A percentile compares a stretch with the other conserved stretches of the same genome.
phyloP scores from a whole-genome alignment of 192 early-diverging fungal genomes.

The Coemansia brasiliensis region DNA sequence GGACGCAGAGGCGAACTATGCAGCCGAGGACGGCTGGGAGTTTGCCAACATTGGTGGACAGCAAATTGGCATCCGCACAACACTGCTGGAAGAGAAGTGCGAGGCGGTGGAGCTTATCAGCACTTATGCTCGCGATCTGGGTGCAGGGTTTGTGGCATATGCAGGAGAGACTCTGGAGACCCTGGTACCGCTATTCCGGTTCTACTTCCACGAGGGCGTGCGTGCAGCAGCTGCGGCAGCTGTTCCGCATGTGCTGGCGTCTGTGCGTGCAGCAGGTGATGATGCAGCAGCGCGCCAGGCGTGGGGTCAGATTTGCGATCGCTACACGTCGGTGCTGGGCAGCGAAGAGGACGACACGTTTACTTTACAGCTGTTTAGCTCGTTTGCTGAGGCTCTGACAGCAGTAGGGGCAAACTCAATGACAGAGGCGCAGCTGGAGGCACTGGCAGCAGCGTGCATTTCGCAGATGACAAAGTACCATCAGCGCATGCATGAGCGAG shows the following conservation, averaged over 20 bases:
- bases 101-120: conserved; percentile 97
- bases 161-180: conserved; percentile 81
- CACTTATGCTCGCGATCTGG: conserved; percentile 91
- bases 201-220: conserved; percentile 98
- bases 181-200: conserved; percentile 86
- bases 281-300: conserved; percentile 43
- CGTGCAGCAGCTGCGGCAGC: conserved; percentile 80
- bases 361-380: conserved; percentile 72
- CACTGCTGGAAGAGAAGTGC: conserved; percentile 95
- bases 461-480: conserved; percentile 77
- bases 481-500: conserved; percentile 71
- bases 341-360: conserved; percentile 82
- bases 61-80: conserved; percentile 94
- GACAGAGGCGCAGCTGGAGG: conserved; percentile 63
- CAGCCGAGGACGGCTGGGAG: conserved; percentile 98
- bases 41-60: conserved; percentile 89
- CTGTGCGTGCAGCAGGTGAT: conserved; percentile 55
- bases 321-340: conserved; percentile 76
- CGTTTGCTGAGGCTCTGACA: conserved; percentile 72
- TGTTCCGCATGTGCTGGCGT: conserved; percentile 77
- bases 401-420: conserved; percentile 43
- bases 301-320: conserved; percentile 74
- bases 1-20: conserved; percentile 84
- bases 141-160: conserved; percentile 84
- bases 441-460: conserved; percentile 68